Conservation (phyloP, 1,284 basidiomycete species). For the Jaminaea rosea region DNA sequence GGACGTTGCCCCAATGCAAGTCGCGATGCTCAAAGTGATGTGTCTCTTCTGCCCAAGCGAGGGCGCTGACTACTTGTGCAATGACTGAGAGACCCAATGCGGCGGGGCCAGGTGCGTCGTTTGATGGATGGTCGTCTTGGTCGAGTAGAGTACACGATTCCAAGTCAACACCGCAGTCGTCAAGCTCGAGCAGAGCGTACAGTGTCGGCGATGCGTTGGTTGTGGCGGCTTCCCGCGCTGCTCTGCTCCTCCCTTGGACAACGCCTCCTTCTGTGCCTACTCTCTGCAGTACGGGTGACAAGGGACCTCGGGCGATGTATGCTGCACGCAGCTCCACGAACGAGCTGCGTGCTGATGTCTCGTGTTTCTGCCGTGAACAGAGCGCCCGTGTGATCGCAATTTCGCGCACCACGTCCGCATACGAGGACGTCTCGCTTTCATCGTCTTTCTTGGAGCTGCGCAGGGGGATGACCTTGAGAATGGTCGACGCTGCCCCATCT, state of each 20-base stretch:
- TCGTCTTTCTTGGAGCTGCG: slow-evolving; percentile 19
- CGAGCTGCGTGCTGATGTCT: slow-evolving; percentile 6
- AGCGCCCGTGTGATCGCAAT: slow-evolving; percentile 74
- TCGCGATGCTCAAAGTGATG: slow-evolving; percentile 93
- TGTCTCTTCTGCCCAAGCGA: slow-evolving; percentile 68
- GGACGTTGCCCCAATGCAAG: slow-evolving; percentile 93
- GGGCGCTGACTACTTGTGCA: slow-evolving; percentile 72
- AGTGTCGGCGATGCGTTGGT: slow-evolving; percentile 62
- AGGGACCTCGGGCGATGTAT: slow-evolving; percentile 73
- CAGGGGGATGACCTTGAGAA: slow-evolving; percentile 73
- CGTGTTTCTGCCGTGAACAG: too few relatives aligned
- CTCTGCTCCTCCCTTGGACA: too few relatives aligned
- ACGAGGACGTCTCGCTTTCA: slow-evolving; percentile 48
- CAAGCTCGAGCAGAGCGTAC: slow-evolving; percentile 78
- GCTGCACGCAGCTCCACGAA: slow-evolving; percentile 47
- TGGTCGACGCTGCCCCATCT: slow-evolving; percentile 34
- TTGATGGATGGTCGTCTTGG: too few relatives aligned
- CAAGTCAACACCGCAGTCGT: slow-evolving; percentile 78
- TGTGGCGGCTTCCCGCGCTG: too few relatives aligned
- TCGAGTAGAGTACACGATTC: slow-evolving; percentile 76
- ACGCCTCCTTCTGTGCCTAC: too few relatives aligned
- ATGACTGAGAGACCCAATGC: slow-evolving; percentile 75
- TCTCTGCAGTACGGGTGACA: slow-evolving; percentile 66
- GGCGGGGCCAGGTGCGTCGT: slow-evolving; percentile 72
- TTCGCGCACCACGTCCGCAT: slow-evolving; percentile 72